Conservation (phyloP, 495 filamentous ascomycete genomes). For the Lindgomyces ingoldianus region DNA sequence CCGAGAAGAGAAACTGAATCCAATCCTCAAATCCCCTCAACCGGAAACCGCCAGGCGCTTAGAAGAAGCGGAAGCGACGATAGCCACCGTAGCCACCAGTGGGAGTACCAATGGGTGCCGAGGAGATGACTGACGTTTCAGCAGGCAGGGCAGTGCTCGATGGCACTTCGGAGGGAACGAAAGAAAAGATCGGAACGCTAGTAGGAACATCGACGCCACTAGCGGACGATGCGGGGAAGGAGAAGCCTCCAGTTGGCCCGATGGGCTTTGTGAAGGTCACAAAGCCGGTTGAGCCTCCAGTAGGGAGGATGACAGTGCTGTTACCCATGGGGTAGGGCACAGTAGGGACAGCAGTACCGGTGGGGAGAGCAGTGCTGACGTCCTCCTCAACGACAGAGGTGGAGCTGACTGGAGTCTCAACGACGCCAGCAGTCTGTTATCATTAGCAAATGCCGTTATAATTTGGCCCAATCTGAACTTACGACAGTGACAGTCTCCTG, state of each 20-base stretch:
- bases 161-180: constrained; percentile 6
- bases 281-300: constrained; percentile 23
- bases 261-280: constrained; percentile 24
- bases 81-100: constrained; percentile 5
- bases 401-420: neutral
- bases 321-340: constrained; percentile 28
- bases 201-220: neutral
- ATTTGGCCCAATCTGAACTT: neutral
- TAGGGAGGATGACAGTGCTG: constrained; percentile 11
- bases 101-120: neutral
- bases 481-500: constrained; percentile 38
- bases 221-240: neutral
- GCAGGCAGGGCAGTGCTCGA: constrained; percentile 15
- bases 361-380: neutral
- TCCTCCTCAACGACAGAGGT: neutral
- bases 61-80: constrained; percentile 17
- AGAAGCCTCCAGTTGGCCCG: neutral
- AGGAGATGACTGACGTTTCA: neutral
- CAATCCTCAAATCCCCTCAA: neutral
- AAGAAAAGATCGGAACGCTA: neutral
- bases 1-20: neutral
- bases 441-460: neutral
- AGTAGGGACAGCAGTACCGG: neutral
- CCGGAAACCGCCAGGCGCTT: constrained; percentile 4
- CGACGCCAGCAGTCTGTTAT: constrained; percentile 13